phyloP scores from a whole-genome alignment of 108 stramenopile genomes.

The Cyclotella sp. region DNA sequence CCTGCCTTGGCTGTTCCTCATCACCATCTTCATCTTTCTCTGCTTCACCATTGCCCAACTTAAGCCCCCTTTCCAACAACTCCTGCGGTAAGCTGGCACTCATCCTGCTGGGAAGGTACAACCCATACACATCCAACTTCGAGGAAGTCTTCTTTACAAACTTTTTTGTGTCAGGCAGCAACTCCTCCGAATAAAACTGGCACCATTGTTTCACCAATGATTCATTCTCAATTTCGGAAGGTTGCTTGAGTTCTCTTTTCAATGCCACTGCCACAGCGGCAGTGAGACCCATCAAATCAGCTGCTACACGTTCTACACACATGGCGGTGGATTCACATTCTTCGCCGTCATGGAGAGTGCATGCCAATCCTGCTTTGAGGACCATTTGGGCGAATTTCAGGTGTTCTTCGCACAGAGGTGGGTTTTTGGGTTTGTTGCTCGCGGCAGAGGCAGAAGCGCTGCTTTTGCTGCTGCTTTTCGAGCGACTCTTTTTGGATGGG shows the following conservation, averaged over 20 bases:
- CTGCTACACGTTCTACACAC: constrained; percentile 86
- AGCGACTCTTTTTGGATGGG: constrained; percentile 36
- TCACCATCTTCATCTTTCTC: constrained; percentile 34
- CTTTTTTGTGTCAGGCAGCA: constrained; percentile 78
- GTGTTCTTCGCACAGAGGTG: constrained; percentile 76
- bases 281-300: constrained; percentile 83
- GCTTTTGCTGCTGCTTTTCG: constrained; percentile 48
- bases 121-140: constrained; percentile 84
- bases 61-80: constrained; percentile 79
- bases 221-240: constrained; percentile 57
- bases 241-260: constrained; percentile 72
- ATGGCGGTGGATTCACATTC: constrained; percentile 89
- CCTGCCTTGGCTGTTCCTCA: constrained; percentile 35
- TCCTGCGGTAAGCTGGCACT: constrained; percentile 77
- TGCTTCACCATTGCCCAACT: constrained; percentile 52
- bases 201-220: constrained; percentile 82
- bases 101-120: constrained; percentile 87
- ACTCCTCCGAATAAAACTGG: constrained; percentile 83
- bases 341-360: constrained; percentile 85
- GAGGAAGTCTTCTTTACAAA: constrained; percentile 86
- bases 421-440: constrained; percentile 59
- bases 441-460: constrained; percentile 28
- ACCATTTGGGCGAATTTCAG: constrained; percentile 83
- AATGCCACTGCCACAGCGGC: constrained; percentile 78
- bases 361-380: constrained; percentile 86